Conservation (phyloP, 2,329 filamentous ascomycete species). For the Nemania abortiva region DNA sequence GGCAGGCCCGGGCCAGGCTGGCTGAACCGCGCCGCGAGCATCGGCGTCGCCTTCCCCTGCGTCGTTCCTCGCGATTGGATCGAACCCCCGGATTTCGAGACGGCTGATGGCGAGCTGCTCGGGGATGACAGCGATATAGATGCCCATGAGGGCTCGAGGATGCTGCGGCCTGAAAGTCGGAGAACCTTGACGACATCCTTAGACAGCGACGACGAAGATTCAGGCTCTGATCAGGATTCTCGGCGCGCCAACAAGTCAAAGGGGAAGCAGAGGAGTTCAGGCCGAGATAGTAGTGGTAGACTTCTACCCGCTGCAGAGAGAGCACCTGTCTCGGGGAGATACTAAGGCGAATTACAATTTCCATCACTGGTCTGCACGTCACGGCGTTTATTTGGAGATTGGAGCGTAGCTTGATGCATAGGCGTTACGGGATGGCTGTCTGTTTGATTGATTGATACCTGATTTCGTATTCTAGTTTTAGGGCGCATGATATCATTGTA, state of each 20-base stretch:
- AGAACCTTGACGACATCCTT: conserved; percentile 44
- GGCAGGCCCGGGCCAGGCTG: conserved; percentile 76
- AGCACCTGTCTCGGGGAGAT: conserved; percentile 55
- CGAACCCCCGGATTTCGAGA: conserved; percentile 80
- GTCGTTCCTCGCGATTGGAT: conserved; percentile 87
- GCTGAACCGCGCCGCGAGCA: conserved; percentile 86
- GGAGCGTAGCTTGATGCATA: conserved; percentile 25
- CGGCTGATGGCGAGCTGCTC: conserved; percentile 76
- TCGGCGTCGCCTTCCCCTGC: conserved; percentile 84
- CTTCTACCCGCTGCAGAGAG: conserved; percentile 65
- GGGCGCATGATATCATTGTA: conserved; percentile 26
- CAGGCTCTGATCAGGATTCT: conserved; percentile 28
- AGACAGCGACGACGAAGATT: conserved; percentile 39
- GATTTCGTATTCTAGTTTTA: conserved; percentile 39
- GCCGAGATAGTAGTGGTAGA: conserved; percentile 65
- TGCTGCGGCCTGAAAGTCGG: conserved; percentile 61
- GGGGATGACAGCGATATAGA: conserved; percentile 59
- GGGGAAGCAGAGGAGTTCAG: conserved; percentile 57
- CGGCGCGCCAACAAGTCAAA: conserved; percentile 49
- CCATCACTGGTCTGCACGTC: conserved; percentile 45
- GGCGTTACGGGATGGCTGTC: conserved; percentile 40
- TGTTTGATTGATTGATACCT: conserved; percentile 48
- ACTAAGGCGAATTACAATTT: conserved; percentile 46
- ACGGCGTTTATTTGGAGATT: conserved; percentile 39
- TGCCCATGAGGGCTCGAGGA: conserved; percentile 56